These are phyloP conservation scores for Xylaria sp. DNA, from an alignment of 2,329 filamentous ascomycete species.

Conservation along the genomic window DNA sequence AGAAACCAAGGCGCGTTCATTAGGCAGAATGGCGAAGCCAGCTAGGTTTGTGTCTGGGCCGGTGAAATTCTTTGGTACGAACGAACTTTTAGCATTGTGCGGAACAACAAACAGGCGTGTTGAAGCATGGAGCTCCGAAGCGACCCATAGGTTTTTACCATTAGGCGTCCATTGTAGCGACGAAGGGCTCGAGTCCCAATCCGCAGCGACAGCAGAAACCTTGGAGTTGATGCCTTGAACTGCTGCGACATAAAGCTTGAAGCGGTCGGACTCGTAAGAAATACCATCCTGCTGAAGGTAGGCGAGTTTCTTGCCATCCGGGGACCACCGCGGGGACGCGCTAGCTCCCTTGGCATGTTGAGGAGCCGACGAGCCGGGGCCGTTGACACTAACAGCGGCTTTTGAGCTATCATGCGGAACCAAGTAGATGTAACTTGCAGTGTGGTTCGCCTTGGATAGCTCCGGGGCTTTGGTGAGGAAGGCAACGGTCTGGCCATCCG, in stretches of 20 bases:
- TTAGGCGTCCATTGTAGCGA: slow-evolving; percentile 14
- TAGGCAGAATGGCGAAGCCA: slow-evolving; percentile 21
- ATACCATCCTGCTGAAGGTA: slow-evolving; percentile 22
- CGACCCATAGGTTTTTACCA: slow-evolving; percentile 16
- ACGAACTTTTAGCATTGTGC: slow-evolving; percentile 14
- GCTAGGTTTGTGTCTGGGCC: slow-evolving; percentile 22
- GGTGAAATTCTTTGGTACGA: slow-evolving; percentile 25
- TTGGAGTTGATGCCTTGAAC: slow-evolving; percentile 14
- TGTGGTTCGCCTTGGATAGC: slow-evolving; percentile 22
- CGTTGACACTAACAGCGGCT: slow-evolving; percentile 20
- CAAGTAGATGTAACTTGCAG: slow-evolving; percentile 26
- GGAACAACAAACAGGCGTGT: slow-evolving; percentile 17
- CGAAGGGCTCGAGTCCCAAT: slow-evolving; percentile 25
- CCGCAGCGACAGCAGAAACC: slow-evolving; percentile 10
- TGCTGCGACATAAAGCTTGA: slow-evolving; percentile 19
- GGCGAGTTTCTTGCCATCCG: slow-evolving; percentile 23
- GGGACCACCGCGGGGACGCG: slow-evolving; percentile 22
- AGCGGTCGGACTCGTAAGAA: slow-evolving; percentile 22
- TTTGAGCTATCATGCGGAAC: slow-evolving; percentile 22
- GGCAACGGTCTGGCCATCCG: slow-evolving; percentile 20
- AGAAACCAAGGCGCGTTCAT: slow-evolving; percentile 20
- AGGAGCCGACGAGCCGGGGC: slow-evolving; percentile 17
- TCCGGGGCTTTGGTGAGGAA: slow-evolving; percentile 27
- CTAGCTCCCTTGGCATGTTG: slow-evolving; percentile 19
- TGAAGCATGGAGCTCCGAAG: slow-evolving; percentile 24